These are phyloP conservation scores for Brasenia schreberi DNA, from an alignment of 164 flowering plant species.

Conservation along the genomic window DNA sequence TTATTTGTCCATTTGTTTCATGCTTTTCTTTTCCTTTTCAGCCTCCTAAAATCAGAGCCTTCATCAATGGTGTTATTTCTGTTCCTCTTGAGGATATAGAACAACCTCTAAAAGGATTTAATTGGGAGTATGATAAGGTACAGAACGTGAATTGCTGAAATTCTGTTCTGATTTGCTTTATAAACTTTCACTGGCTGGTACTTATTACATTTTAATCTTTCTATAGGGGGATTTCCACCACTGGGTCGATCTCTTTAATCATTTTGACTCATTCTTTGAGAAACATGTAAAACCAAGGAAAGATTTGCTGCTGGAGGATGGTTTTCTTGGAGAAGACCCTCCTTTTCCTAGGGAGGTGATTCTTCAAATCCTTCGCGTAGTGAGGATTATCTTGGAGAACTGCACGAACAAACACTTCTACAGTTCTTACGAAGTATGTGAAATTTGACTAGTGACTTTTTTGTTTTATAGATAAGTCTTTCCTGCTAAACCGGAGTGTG, in stretches of 20 bases:
- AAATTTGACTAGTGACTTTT: background rate
- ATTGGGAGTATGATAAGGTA: slow-evolving; percentile 94
- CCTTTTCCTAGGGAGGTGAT: slow-evolving; percentile 81
- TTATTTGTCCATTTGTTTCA: background rate
- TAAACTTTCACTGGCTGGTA: background rate
- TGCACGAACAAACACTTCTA: slow-evolving; percentile 85
- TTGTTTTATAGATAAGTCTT: too few species aligned
- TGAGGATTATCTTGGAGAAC: slow-evolving; percentile 74
- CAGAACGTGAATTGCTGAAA: slow-evolving; percentile 1
- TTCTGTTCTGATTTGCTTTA: slow-evolving; percentile 5
- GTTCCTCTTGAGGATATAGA: slow-evolving; percentile 77
- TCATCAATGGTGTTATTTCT: slow-evolving; percentile 53
- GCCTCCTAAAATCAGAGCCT: slow-evolving; percentile 83
- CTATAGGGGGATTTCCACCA: slow-evolving; percentile 94
- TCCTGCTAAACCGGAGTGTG: too few species aligned
- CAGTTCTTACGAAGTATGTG: slow-evolving; percentile 71
- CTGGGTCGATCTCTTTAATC: slow-evolving; percentile 89
- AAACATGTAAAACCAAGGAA: slow-evolving; percentile 67
- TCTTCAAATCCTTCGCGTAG: slow-evolving; percentile 80
- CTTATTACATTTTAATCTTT: background rate
- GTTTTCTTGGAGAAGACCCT: slow-evolving; percentile 59
- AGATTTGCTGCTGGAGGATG: slow-evolving; percentile 74
- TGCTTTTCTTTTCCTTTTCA: slow-evolving; percentile 16
- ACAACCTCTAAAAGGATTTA: slow-evolving; percentile 52
- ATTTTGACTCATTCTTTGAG: slow-evolving; percentile 88